Base-by-base conservation (phyloP, 345 rosid species). In the Firmiana major region DNA sequence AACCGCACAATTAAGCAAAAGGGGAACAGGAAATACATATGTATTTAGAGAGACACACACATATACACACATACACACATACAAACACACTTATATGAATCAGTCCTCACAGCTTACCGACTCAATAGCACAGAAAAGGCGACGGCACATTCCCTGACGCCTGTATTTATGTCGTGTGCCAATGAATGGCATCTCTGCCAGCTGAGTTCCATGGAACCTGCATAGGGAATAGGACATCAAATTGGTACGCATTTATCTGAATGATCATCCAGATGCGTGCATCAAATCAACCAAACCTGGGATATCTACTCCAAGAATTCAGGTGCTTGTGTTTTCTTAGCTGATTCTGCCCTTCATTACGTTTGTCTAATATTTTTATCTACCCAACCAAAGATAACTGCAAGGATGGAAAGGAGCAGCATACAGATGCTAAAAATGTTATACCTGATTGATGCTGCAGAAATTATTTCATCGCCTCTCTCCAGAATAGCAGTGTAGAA, bases 111-210 rank as follows among this genome's bases (percentile, higher is more conserved):
- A 75, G 71, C 92, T 79, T 90, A 92, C 97, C 22, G 83, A 85
- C 81, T 94, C 92, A 75, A 94, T 88, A 69, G 90, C 97, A 67
- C 74, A 58, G 69, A 91, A 90, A 78, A 94, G 97, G 74, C 90
- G 90, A 36, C 93, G 93, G 71, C 97, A 94, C 97, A 94, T 92
- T 77, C 97, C 94, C 84, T 92, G 97, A 63, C 88, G 91, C 86
- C 97, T 87, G 79, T 92, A 94, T 58, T 85, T 79, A 79, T 90
- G 90, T 11, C 98, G 97, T 49, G 97, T 92, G 77, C 96, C 98
- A 82, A 94, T 91, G 83, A 91, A 94, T 6, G 97, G 96, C 98
- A 94, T 94, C 88, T 94, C 98, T 82, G 94, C 98, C 70, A 92
- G 78, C 74, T 77, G 71, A 71, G 85, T 86, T 71, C 97, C 98